Evolutionary conservation across 2,329 filamentous ascomycete genomes (phyloP).

Genomic region (Penicillium sp.): DNA sequence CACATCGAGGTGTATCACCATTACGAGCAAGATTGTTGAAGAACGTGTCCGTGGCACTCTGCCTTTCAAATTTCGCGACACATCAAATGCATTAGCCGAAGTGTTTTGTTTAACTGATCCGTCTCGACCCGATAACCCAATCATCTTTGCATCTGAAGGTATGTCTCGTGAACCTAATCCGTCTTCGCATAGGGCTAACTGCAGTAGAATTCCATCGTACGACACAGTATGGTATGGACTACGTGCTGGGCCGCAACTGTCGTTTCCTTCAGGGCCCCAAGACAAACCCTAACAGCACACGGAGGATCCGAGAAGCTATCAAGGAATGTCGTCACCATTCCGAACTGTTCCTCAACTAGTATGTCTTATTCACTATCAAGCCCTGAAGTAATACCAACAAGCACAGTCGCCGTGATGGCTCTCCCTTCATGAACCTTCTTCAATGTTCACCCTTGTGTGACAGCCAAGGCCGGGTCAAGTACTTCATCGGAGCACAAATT

Average conservation of each 20-base stretch:
- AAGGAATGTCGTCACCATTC: conserved; percentile 65
- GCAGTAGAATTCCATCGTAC: conserved; percentile 66
- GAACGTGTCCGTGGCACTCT: conserved; percentile 66
- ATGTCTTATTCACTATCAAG: conserved; percentile 24
- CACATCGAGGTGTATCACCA: conserved; percentile 65
- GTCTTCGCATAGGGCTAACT: background rate
- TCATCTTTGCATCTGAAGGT: conserved; percentile 75
- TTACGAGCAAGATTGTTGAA: conserved; percentile 68
- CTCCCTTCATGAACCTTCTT: conserved; percentile 73
- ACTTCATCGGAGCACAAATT: conserved; percentile 70
- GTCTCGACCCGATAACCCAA: conserved; percentile 69
- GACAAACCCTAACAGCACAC: conserved; percentile 63
- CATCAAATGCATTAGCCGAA: conserved; percentile 73
- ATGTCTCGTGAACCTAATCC: conserved; percentile 5
- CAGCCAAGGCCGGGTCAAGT: conserved; percentile 63
- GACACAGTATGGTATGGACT: conserved; percentile 71
- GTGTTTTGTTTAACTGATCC: conserved; percentile 77
- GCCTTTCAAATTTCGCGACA: conserved; percentile 61
- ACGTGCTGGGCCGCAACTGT: conserved; percentile 73
- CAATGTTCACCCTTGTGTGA: conserved; percentile 72
- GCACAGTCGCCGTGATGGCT: conserved; percentile 65
- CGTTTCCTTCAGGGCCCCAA: conserved; percentile 74
- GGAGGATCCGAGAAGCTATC: conserved; percentile 61
- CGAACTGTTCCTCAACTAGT: conserved; percentile 75
- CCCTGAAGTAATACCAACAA: background rate